These are phyloP conservation scores for Aspergillus sclerotiicarbonarius DNA, from an alignment of 495 filamentous ascomycete species.

Conservation along the genomic window DNA sequence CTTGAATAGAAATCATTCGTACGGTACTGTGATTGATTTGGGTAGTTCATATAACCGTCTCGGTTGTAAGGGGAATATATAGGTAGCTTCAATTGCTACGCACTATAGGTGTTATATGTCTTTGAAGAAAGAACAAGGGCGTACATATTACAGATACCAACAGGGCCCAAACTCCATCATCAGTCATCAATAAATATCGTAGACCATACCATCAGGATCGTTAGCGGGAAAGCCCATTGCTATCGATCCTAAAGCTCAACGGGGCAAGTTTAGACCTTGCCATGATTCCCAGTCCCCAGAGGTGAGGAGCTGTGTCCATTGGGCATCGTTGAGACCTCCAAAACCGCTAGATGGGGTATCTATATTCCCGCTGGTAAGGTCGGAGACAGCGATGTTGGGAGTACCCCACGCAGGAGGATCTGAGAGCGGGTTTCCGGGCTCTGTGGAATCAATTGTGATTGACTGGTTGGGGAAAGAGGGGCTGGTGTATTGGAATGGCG, in stretches of 20 bases:
- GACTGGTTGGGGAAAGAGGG: background rate
- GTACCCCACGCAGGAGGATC: background rate
- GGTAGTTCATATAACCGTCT: background rate
- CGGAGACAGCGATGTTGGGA: background rate
- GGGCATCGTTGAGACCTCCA: background rate
- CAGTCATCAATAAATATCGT: too few species aligned
- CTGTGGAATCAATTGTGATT: background rate
- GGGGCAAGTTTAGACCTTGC: background rate
- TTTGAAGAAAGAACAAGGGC: too few species aligned
- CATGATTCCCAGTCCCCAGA: background rate
- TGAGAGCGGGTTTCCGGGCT: background rate
- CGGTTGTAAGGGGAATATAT: too few species aligned
- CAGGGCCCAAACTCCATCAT: too few species aligned
- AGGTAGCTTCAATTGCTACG: too few species aligned
- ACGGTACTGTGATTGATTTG: background rate
- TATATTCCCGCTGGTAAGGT: background rate
- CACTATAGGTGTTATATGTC: too few species aligned
- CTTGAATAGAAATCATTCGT: background rate
- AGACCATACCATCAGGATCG: too few species aligned
- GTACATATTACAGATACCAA: too few species aligned
- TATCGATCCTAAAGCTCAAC: background rate
- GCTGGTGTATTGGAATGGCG: background rate
- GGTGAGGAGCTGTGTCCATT: slow-evolving; percentile 1
- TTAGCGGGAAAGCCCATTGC: background rate
- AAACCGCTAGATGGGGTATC: background rate